phyloP scores from a whole-genome alignment of 192 early-diverging fungal species.

The Podila minutissima region DNA sequence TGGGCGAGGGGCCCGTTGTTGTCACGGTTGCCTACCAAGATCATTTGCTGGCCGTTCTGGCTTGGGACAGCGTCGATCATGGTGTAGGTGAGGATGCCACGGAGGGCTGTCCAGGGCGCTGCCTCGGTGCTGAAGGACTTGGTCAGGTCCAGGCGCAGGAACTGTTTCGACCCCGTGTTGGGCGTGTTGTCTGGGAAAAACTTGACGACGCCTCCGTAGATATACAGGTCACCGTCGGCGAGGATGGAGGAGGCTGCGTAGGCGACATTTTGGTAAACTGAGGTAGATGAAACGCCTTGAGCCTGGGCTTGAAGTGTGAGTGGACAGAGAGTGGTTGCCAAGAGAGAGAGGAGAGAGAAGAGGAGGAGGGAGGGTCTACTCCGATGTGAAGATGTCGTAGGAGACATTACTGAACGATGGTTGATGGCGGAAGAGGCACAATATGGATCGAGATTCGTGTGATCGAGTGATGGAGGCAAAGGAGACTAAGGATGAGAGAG shows the following conservation, averaged over 20 bases:
- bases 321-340: not conserved
- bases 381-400: not conserved
- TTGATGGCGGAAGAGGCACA: too few species aligned
- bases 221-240: constrained; percentile 26
- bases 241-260: constrained; percentile 33
- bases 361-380: not conserved
- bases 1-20: constrained; percentile 13
- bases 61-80: constrained; percentile 28
- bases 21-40: constrained; percentile 36
- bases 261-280: constrained; percentile 8
- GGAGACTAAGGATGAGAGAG: too few species aligned
- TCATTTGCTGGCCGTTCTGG: constrained; percentile 17
- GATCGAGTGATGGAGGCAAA: too few species aligned
- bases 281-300: not conserved
- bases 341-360: not conserved
- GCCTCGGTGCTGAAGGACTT: constrained; percentile 12
- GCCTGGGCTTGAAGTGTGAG: not conserved
- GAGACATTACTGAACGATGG: too few species aligned
- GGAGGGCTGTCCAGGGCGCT: constrained; percentile 15
- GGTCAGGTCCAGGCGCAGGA: constrained; percentile 33
- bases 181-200: too few species aligned
- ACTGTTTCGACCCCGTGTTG: constrained; percentile 24
- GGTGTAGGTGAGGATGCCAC: constrained; percentile 4
- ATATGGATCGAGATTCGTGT: too few species aligned
- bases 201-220: constrained; percentile 31